Evolutionary conservation across 495 filamentous ascomycete genomes (phyloP).

Genomic region (Lophiostoma macrostomum): DNA sequence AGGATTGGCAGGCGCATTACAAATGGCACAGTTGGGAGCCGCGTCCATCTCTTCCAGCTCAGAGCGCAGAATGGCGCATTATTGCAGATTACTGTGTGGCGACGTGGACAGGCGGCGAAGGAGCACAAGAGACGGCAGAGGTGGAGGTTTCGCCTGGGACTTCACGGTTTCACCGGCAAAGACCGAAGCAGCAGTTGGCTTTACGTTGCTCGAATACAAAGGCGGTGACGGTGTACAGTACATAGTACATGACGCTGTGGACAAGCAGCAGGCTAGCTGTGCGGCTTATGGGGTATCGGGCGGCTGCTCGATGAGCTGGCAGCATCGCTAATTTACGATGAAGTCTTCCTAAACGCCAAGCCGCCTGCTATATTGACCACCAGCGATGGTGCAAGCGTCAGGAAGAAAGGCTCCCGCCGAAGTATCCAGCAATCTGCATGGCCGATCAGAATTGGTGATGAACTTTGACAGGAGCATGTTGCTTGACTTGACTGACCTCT

Average conservation of each 20-base stretch:
- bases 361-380: not conserved
- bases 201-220: constrained; percentile 9
- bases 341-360: too few species aligned
- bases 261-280: constrained; percentile 10
- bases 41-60: constrained; percentile 29
- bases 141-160: constrained; percentile 10
- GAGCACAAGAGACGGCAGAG: not conserved
- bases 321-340: constrained; percentile 17
- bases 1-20: constrained; percentile 55
- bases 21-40: constrained; percentile 66
- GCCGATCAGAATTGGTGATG: too few species aligned
- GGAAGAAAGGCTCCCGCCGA: too few species aligned
- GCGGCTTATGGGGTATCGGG: constrained; percentile 28
- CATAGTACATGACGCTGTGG: constrained; percentile 35
- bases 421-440: too few species aligned
- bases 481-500: too few species aligned
- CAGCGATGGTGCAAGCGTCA: not conserved
- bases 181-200: constrained; percentile 17
- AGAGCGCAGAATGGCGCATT: constrained; percentile 11
- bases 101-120: not conserved
- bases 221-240: constrained; percentile 34
- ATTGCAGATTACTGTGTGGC: not conserved
- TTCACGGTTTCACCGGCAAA: constrained; percentile 16
- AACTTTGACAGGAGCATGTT: too few species aligned
- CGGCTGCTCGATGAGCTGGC: constrained; percentile 26